Base-by-base conservation (phyloP, 2,329 filamentous ascomycete species). In the Botrytis cinerea region DNA sequence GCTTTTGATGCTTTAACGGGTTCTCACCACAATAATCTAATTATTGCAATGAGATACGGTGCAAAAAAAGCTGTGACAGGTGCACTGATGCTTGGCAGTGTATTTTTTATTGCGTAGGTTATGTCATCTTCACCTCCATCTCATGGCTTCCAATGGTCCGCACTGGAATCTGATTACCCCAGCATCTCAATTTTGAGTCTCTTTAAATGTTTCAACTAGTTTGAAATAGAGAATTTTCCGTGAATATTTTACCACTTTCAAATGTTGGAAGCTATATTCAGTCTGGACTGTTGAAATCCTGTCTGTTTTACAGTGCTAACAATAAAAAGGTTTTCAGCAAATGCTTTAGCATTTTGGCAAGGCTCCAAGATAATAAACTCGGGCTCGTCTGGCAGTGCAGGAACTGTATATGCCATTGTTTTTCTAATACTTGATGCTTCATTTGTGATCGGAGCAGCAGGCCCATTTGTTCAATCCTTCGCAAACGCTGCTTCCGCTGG, bases 1-100 rank as follows among this genome's bases (percentile, higher is more conserved):
- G 48, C 48, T 4, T 54, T 54, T 54, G 48, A 54, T n/a, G 48
- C 48, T n/a, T 79, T 89, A 25, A 86, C 87, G 75, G 79, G 81
- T 20, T 85, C 85, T 69, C 88, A 88, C 73, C 80, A 83, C 18
- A 82, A 78, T 4, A 83, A 84, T 61, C 80, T 88, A 5, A 82
- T 81, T 46, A 78, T 80, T 14, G 83, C 86, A 2, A 83, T 84
- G 71, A 79, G 78, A 54, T 82, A 84, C 64, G 86, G 84, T 3
- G 79, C 86, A 70, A 85, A 86, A 73, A 89, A 88, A 77, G 83
- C 86, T 1, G 79, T 84, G 0, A 82, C 84, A 2, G 82, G 48
- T n/a, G 84, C 57, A 80, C 86, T 18, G 81, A 90, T 18, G 84
- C 48, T 54, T 54, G 48, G 48, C 25, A 54, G 48, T 54, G 48